Evolutionary conservation across 2,329 filamentous ascomycete genomes (phyloP), one percentile per base, ranked within the genome.

Genomic region (Drechslerella dactyloides): DNA sequence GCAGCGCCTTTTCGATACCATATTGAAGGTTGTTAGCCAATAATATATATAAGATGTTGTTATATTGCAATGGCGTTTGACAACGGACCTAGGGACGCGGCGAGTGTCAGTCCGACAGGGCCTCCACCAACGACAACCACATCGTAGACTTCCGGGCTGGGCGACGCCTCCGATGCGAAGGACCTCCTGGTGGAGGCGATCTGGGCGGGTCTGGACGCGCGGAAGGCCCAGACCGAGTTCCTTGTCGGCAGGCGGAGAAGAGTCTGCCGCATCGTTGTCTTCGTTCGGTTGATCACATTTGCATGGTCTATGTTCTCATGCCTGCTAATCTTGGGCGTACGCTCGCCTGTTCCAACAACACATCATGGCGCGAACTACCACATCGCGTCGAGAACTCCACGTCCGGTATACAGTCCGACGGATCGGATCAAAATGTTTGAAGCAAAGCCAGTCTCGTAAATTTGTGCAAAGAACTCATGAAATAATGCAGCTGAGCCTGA

Each of bases 41-140:
- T n/a, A 19, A 48, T 53, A 23, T 17, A 27, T 48, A 40, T 30
- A 54, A 27, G 3, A 15, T 42, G 19, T n/a, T 10, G 27, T 2
- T 35, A 68, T 60, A 46, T 51, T 19, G 7, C 21, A 33, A 52
- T 35, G 50, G 42, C n/a, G 50, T 23, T 46, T 13, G 35, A n/a
- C 10, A 15, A 53, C 24, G 40, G 59, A 50, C 51, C 44, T 48
- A 94, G 83, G 75, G 90, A 89, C 70, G 90, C 86, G 63, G 93
- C 81, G 33, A 96, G 85, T 77, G 91, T 96, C 66, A 99, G 83
- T 62, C 93, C 93, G 50, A 92, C 92, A 23, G 93, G 92, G 3
- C 93, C 92, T 73, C 92, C 93, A 73, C 92, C 92, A 60, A 96
- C 89, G 77, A 91, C 94, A 74, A 96, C 91, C 33, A 96, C 89